Base-by-base conservation (phyloP, 1,139 yeast species). In the Pichia inconspicua region DNA sequence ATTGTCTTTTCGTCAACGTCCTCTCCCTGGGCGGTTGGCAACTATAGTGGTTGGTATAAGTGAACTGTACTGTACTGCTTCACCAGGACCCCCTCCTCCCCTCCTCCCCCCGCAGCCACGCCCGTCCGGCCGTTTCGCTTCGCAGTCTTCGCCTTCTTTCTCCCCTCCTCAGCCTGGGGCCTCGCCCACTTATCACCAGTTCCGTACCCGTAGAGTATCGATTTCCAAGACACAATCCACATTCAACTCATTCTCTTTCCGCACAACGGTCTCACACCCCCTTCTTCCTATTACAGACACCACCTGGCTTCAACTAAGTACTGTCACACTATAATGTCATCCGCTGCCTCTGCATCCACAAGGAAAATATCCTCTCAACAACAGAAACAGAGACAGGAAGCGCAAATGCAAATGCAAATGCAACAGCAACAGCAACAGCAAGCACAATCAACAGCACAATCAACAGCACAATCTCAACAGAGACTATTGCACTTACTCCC, bases 401-500 rank as follows among this genome's bases (percentile, higher is more conserved):
- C 31, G 15, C 43, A 22, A 32, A 28, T 5, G 5, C 34, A 28
- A 17, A 30, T 25, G 15, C 36, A 10, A 17, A 17, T 17, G 22
- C 22, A 22, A 22, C 35, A 40, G n/a, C 15, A 25, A 9, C 41
- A 15, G 36, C 42, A 38, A 45, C 36, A n/a, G 37, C 37, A 41
- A 32, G 37, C 31, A 31, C 43, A 22, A 32, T 10, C 7, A 35
- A 17, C 8, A 8, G 6, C 19, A 36, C 25, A 36, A 5, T 12
- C 5, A 17, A 25, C 17, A 19, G 25, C 8, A 19, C 40, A 19
- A 37, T n/a, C 27, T 6, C 15, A 12, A 19, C 38, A 8, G 41
- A 34, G 19, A 44, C 40, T 30, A 5, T 47, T 41, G 39, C 31
- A 25, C 15, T 40, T 32, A 35, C 48, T 37, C 25, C 52, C 44